Base-by-base conservation (phyloP, 371 early-diverging fungal species). In the Catenaria anguillulae region DNA sequence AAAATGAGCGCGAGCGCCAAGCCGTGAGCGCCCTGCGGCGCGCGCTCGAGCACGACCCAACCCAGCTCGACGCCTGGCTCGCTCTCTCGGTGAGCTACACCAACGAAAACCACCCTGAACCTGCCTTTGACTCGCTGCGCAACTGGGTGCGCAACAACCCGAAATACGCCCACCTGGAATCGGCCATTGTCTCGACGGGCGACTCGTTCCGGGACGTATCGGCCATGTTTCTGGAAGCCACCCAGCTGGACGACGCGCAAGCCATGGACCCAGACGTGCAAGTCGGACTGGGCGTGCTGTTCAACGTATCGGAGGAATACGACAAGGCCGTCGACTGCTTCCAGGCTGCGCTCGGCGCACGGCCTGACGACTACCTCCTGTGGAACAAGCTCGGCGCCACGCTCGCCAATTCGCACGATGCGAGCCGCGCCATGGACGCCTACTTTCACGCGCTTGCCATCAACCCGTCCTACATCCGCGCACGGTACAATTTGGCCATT, bases 341-440 rank as follows among this genome's bases (percentile, higher is more conserved):
- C 78, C 82, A 86, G 56, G 83, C 95, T 2, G 94, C 97, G 36
- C 70, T 97, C 37, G 77, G 82, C n/a, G 78, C 77, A 26, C 71
- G 87, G 42, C 96, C 97, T 4, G 78, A 88, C 65, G 87, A 86
- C 76, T 93, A 93, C 72, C 75, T 90, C 67, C 77, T 94, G 54
- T 97, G 93, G 93, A 95, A 95, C 78, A 89, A 87, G 66, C 79
- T 95, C 37, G 98, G 96, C 24, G 98, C 98, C 0, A 97, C 96
- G 0, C 77, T 92, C 43, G 96, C 97, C 36, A 96, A 96, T 68
- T 81, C 86, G 4, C 77, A 81, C 23, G 76, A 85, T 54, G 80
- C 84, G 23, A 61, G 73, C 24, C 75, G 82, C 26, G 95, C 97
- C 15, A 86, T 95, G 19, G 92, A 91, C 26, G 93, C 95, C 43